Percentiles rank a stretch among this genome's conserved stretches.
Conservation (phyloP, 148 eudicot species). For the Vaccinium vitisidaea region DNA sequence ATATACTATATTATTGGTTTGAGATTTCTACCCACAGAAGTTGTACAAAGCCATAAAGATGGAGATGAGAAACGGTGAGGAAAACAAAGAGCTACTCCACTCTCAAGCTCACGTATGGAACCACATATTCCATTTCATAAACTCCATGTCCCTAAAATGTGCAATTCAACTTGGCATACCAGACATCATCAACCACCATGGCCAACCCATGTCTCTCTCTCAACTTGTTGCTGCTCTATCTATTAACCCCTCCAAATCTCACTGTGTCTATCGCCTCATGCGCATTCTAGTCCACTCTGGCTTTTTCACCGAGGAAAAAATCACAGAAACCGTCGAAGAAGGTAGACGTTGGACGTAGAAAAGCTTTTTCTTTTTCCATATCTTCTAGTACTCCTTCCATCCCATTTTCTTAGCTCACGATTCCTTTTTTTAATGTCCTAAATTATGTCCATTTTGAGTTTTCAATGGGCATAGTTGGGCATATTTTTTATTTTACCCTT, state of each 20-base stretch:
- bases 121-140: not conserved
- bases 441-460: too few relatives aligned
- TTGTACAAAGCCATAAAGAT: not conserved
- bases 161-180: slow-evolving; percentile 13
- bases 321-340: not conserved
- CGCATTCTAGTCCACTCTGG: slow-evolving; percentile 7
- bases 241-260: not conserved
- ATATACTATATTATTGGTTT: too few relatives aligned
- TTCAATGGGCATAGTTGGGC: too few relatives aligned
- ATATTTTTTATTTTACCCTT: too few relatives aligned
- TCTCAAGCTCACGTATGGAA: slow-evolving; percentile 19
- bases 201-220: not conserved
- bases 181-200: slow-evolving; percentile 5
- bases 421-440: too few relatives aligned
- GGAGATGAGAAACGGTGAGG: not conserved
- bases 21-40: too few relatives aligned
- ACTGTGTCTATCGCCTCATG: slow-evolving; percentile 8
- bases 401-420: too few relatives aligned
- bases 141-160: not conserved
- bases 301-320: not conserved
- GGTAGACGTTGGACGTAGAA: too few relatives aligned
- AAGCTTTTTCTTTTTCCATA: too few relatives aligned
- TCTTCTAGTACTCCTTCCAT: too few relatives aligned
- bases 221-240: not conserved
- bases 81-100: slow-evolving; percentile 6